A percentile compares a stretch with the other conserved stretches of the same genome.
Conservation (phyloP, 1,284 basidiomycete genomes). For the Ceratobasidium sp. region DNA sequence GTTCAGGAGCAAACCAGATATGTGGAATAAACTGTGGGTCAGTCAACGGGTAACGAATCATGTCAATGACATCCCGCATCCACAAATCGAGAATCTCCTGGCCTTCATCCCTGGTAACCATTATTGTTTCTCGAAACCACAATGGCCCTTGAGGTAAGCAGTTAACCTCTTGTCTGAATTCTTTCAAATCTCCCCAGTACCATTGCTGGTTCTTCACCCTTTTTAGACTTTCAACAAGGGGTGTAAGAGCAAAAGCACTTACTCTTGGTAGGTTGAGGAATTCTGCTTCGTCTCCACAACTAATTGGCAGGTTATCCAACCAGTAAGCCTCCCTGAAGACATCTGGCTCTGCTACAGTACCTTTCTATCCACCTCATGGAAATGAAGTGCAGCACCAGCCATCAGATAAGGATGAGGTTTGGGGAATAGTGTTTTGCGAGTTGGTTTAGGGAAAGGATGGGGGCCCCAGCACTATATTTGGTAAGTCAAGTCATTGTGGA, state of each 20-base stretch:
- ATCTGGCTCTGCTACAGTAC: not conserved
- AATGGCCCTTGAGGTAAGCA: constrained; percentile 46
- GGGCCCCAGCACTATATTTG: not conserved
- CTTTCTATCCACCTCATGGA: not conserved
- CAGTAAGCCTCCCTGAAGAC: not conserved
- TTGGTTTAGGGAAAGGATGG: not conserved
- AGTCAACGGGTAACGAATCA: constrained; percentile 49
- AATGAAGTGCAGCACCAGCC: not conserved
- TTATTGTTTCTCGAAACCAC: constrained; percentile 48
- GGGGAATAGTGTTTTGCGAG: not conserved
- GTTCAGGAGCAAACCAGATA: constrained; percentile 27
- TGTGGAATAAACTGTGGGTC: constrained; percentile 21
- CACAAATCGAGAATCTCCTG: constrained; percentile 51
- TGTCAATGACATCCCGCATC: constrained; percentile 51
- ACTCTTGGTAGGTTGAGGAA: not conserved
- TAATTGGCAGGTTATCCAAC: not conserved
- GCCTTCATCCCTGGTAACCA: constrained; percentile 46
- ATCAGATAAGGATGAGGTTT: not conserved
- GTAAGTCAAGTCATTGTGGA: not conserved
- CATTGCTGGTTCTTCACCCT: too few relatives aligned
- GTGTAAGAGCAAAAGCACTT: not conserved
- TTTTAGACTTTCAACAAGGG: too few relatives aligned
- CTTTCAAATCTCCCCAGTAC: constrained; percentile 45
- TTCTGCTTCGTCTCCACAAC: not conserved
- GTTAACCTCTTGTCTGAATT: constrained; percentile 46